phyloP scores from a whole-genome alignment of 2,329 filamentous ascomycete genomes.

The Alternaria angustiovoidea region DNA sequence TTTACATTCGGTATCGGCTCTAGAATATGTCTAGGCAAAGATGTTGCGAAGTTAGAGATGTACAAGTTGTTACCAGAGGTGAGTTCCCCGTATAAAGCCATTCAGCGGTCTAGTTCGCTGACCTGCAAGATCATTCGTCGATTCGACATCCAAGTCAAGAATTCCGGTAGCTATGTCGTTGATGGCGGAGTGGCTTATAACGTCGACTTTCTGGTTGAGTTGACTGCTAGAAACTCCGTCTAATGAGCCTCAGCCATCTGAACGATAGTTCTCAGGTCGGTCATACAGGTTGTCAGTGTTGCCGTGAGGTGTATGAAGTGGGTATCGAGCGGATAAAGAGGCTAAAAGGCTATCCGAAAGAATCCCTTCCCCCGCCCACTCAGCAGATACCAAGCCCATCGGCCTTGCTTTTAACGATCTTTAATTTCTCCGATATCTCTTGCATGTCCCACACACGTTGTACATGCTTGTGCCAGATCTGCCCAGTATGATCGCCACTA shows the following conservation, averaged over 20 bases:
- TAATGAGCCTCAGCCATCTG: not conserved
- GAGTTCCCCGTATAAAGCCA: constrained; percentile 10
- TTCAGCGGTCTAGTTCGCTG: not conserved
- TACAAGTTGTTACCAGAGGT: constrained; percentile 47
- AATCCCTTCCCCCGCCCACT: constrained; percentile 2
- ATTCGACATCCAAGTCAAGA: constrained; percentile 39
- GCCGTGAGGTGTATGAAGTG: not conserved
- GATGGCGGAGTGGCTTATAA: constrained; percentile 45
- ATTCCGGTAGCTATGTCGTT: constrained; percentile 36
- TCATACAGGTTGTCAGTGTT: not conserved
- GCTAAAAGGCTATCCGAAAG: constrained; percentile 10
- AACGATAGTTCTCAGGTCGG: not conserved
- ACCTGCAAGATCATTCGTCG: constrained; percentile 33
- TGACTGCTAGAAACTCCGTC: constrained; percentile 7
- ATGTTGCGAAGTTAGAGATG: constrained; percentile 42
- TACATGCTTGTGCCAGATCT: constrained; percentile 3
- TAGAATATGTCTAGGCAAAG: constrained; percentile 43
- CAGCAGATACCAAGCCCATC: constrained; percentile 1
- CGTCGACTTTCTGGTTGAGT: constrained; percentile 28
- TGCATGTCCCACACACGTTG: not conserved
- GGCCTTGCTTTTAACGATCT: constrained; percentile 10
- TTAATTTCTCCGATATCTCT: constrained; percentile 24
- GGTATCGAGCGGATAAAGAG: constrained; percentile 13
- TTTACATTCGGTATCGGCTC: constrained; percentile 42
- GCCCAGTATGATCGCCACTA: constrained; percentile 7